Evolutionary conservation across 768 basidiomycete genomes (phyloP), one percentile per base, ranked within the genome.

Genomic region (Boletus sensibilis): DNA sequence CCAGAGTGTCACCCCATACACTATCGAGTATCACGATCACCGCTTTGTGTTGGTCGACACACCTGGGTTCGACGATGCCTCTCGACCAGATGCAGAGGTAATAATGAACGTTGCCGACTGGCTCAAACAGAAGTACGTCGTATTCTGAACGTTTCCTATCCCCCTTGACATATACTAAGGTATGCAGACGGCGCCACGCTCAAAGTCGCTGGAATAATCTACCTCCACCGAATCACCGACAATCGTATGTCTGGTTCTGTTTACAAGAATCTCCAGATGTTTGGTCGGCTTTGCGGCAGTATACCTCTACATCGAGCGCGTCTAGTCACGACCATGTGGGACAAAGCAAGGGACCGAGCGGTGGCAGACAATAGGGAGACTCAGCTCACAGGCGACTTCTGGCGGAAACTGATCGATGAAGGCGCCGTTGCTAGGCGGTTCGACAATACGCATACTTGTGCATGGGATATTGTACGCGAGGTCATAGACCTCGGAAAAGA

Each of bases 301-400:
- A 29, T 58, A 3, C 61, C 67, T 7, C 48, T 72, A 27, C 60
- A 31, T 39, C 73, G 72, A 27, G 65, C 72, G 6, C 58, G 68
- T 21, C 56, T 78, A 18, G 63, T 71, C n/a, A 77, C 75, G 2
- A 76, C 72, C 0, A 75, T 73, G 70, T 76, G 75, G 76, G 65
- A 67, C 39, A 21, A 8, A 0, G 66, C 62, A 14, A 67, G 50
- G n/a, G 67, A 67, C 33, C 23, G 4, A 5, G 14, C 12, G 0
- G 20, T 56, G 13, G 56, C 37, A 14, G 59, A 53, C 7, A 41
- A 42, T 3, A 56, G 53, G 25, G 72, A 75, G 50, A 18, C 16
- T 0, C 56, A 75, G 48, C 67, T 76, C n/a, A 58, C 35, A 11
- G 0, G 0, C 2, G 54, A 61, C 0, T 76, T 70, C 53, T 78